Conservation (phyloP, 1,284 basidiomycete species). For the Ustilago shanxiensis region DNA sequence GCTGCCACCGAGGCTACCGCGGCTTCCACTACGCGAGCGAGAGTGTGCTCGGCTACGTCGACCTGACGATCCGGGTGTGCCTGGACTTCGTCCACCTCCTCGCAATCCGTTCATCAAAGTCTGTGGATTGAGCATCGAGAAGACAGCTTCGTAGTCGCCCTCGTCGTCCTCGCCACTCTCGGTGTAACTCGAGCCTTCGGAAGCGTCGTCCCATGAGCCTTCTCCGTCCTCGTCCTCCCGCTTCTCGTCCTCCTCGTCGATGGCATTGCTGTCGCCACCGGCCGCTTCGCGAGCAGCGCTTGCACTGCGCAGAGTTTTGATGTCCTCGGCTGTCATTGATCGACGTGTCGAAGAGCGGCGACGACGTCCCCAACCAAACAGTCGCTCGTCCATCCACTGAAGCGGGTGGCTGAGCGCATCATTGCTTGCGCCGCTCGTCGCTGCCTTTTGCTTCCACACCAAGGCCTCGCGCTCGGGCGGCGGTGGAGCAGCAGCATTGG, state of each 20-base stretch:
- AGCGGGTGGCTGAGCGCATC: constrained; percentile 67
- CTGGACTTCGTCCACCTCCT: constrained; percentile 42
- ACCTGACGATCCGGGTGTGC: constrained; percentile 39
- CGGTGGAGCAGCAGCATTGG: constrained; percentile 55
- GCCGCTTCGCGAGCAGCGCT: constrained; percentile 19
- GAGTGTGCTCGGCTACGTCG: constrained; percentile 49
- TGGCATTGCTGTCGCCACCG: constrained; percentile 17
- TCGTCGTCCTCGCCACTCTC: constrained; percentile 61
- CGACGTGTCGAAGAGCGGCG: constrained; percentile 52
- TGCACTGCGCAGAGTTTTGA: constrained; percentile 30
- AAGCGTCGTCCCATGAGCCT: constrained; percentile 38
- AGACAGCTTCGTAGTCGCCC: constrained; percentile 66
- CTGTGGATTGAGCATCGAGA: constrained; percentile 60
- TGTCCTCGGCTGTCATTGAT: constrained; percentile 44
- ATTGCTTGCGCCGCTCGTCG: constrained; percentile 34
- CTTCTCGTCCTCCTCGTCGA: constrained; percentile 34
- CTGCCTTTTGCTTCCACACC: constrained; percentile 56
- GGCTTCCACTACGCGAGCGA: constrained; percentile 55
- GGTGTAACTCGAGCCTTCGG: constrained; percentile 41
- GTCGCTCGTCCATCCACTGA: constrained; percentile 86
- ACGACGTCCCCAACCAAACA: constrained; percentile 82
- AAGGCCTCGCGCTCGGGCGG: constrained; percentile 52
- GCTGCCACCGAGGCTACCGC: constrained; percentile 36
- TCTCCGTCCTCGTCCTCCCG: constrained; percentile 38
- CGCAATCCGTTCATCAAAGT: constrained; percentile 35